A percentile compares a stretch with the other conserved stretches of the same genome.
Evolutionary conservation across 2,329 filamentous ascomycete genomes (phyloP).

Genomic region (Alternaria panax): DNA sequence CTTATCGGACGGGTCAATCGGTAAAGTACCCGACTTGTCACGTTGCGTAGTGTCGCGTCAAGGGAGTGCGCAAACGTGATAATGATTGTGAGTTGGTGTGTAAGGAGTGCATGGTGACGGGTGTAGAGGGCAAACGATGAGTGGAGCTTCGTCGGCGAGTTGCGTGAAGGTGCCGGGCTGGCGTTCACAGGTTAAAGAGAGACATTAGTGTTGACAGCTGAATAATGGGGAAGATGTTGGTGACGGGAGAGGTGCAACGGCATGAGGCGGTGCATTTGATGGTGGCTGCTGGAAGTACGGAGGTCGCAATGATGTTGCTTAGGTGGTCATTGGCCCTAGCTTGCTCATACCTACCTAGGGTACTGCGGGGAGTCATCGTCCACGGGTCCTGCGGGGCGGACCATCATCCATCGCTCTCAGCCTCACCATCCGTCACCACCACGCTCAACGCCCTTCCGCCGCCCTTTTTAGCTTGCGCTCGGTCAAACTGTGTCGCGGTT

Average conservation of each 20-base stretch:
- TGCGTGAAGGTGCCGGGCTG: slow-evolving; percentile 33
- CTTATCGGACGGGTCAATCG: not conserved
- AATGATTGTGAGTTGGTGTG: slow-evolving; percentile 61
- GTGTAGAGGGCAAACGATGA: slow-evolving; percentile 30
- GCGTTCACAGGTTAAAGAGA: slow-evolving; percentile 27
- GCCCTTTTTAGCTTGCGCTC: slow-evolving; percentile 6
- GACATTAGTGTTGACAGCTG: slow-evolving; percentile 17
- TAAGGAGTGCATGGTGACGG: slow-evolving; percentile 61
- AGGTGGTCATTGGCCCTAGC: slow-evolving; percentile 20
- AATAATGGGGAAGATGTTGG: not conserved
- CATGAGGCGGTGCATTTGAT: slow-evolving; percentile 5
- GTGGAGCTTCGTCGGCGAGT: slow-evolving; percentile 29
- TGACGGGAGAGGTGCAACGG: slow-evolving; percentile 3
- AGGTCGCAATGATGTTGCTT: slow-evolving; percentile 5
- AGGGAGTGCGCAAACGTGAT: slow-evolving; percentile 34
- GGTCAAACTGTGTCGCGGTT: not conserved
- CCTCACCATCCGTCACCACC: not conserved
- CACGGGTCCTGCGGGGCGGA: slow-evolving; percentile 5
- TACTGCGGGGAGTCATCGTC: slow-evolving; percentile 19
- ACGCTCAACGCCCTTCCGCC: slow-evolving; percentile 11
- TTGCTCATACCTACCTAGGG: not conserved
- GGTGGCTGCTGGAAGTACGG: slow-evolving; percentile 8
- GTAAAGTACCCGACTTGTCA: slow-evolving; percentile 5
- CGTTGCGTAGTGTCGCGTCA: slow-evolving; percentile 12
- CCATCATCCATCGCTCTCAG: slow-evolving; percentile 9